Base-by-base conservation (phyloP, 345 rosid species). In the Citrus inodora region DNA sequence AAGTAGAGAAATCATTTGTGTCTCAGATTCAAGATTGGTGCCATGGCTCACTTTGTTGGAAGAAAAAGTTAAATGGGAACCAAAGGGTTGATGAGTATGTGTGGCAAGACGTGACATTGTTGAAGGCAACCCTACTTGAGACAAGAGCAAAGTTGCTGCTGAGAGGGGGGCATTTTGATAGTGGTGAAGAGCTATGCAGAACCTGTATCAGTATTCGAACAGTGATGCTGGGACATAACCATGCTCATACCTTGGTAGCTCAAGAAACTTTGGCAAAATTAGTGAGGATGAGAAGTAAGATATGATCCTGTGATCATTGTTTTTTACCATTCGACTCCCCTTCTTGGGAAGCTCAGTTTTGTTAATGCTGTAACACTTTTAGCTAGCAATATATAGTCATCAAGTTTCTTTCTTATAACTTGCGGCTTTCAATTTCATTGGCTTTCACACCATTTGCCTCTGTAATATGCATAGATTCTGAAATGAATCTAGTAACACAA, bases 251-350 rank as follows among this genome's bases (percentile, higher is more conserved):
- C 68, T 82, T 95, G 80, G 89, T 97, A 79, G 97, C 99, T 58
- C 98, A 95, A 85, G 98, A 95, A 85, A 95, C 97, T 78, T 86
- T 93, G 24, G 92, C 96, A 51, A 93, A 90, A 80, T 80, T 93
- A 51, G 99, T 93, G 76, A 90, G 96, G 85, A 91, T 92, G 98
- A 89, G 97, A 81, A 92, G 95, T 88, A 93, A 95, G 86, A 87
- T 92, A 76, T 93, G 84, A 90, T 42, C 48, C 22, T 32, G 27
- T 67, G 19, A 55, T 9, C 32, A 5, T 30, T 7, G 59, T 37
- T 33, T 53, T 53, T 53, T 17, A 16, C 33, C 9, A 1, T 3
- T 69, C 17, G 13, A 66, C 33, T 64, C 22, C 22, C 70, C 61
- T 58, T 19, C 35, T 5, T 19, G 46, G 51, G 69, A 74, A 82